Percentiles rank a stretch among this genome's conserved stretches.
These are phyloP conservation scores for Cajanus cajan DNA, from an alignment of 306 rosid species.

Conservation along the genomic window DNA sequence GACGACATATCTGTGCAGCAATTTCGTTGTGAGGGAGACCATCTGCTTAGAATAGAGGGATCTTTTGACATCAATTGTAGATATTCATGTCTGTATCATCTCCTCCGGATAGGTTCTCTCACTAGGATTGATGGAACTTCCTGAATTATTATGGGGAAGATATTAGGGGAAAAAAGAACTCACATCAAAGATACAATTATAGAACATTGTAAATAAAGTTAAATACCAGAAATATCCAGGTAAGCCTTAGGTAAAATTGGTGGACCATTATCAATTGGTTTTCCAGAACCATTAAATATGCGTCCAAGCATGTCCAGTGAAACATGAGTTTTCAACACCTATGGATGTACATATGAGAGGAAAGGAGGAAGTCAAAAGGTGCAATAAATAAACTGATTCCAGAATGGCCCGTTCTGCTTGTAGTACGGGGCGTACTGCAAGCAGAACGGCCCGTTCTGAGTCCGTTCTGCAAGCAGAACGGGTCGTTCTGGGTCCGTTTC, in stretches of 20 bases:
- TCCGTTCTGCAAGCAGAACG: too few species aligned
- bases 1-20: constrained; percentile 99
- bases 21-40: constrained; percentile 99
- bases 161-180: background rate
- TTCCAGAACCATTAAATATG: constrained; percentile 98
- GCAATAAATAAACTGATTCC: constrained; percentile 19
- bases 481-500: too few species aligned
- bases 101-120: constrained; percentile 99
- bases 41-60: constrained; percentile 97
- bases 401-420: too few species aligned
- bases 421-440: too few species aligned
- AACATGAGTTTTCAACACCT: constrained; percentile 99
- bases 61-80: constrained; percentile 99
- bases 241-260: constrained; percentile 98
- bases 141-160: constrained; percentile 46
- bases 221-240: constrained; percentile 89
- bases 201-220: background rate
- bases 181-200: constrained; percentile 10
- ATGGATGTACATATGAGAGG: constrained; percentile 16
- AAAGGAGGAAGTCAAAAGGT: constrained; percentile 24
- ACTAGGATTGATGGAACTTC: constrained; percentile 99
- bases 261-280: constrained; percentile 98
- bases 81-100: constrained; percentile 99
- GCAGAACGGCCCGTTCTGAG: too few species aligned
- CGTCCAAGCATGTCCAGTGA: constrained; percentile 99